Percentiles rank a stretch among this genome's conserved stretches.
These are phyloP conservation scores for Fusarium albosuccineum DNA, from an alignment of 2,329 filamentous ascomycete genomes.

Conservation along the genomic window DNA sequence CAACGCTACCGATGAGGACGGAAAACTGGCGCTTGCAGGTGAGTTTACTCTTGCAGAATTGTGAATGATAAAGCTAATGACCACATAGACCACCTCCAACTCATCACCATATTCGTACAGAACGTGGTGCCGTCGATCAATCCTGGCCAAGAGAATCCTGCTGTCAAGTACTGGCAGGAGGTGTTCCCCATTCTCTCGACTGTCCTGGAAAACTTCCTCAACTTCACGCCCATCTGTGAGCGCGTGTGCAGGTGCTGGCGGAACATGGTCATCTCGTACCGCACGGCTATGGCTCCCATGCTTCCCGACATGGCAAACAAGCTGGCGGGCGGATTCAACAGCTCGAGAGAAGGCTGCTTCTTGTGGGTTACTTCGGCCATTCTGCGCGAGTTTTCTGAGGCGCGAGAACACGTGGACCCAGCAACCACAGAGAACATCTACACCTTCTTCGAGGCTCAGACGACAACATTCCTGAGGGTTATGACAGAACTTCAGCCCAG, in stretches of 20 bases:
- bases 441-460: slow-evolving; percentile 93
- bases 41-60: slow-evolving; percentile 46
- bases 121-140: slow-evolving; percentile 80
- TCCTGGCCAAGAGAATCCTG: slow-evolving; percentile 82
- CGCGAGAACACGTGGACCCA: slow-evolving; percentile 84
- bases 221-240: slow-evolving; percentile 90
- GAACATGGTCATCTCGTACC: slow-evolving; percentile 96
- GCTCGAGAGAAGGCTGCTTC: slow-evolving; percentile 93
- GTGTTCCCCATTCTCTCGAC: slow-evolving; percentile 89
- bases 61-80: slow-evolving; percentile 33
- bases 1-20: slow-evolving; percentile 82
- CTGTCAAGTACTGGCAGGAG: slow-evolving; percentile 96
- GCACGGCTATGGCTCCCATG: slow-evolving; percentile 87
- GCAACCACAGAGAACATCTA: slow-evolving; percentile 90
- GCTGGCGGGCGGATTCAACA: slow-evolving; percentile 85
- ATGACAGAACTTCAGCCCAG: slow-evolving; percentile 83
- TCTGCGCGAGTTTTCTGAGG: slow-evolving; percentile 93
- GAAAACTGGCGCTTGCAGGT: slow-evolving; percentile 89
- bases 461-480: slow-evolving; percentile 87
- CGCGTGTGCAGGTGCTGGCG: slow-evolving; percentile 95
- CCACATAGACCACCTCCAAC: slow-evolving; percentile 81
- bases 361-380: slow-evolving; percentile 98
- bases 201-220: slow-evolving; percentile 88
- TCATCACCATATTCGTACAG: slow-evolving; percentile 92
- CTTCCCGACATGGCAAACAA: slow-evolving; percentile 89